Conservation (phyloP, 768 basidiomycete species). For the Tubosaeta brunneosetosa region DNA sequence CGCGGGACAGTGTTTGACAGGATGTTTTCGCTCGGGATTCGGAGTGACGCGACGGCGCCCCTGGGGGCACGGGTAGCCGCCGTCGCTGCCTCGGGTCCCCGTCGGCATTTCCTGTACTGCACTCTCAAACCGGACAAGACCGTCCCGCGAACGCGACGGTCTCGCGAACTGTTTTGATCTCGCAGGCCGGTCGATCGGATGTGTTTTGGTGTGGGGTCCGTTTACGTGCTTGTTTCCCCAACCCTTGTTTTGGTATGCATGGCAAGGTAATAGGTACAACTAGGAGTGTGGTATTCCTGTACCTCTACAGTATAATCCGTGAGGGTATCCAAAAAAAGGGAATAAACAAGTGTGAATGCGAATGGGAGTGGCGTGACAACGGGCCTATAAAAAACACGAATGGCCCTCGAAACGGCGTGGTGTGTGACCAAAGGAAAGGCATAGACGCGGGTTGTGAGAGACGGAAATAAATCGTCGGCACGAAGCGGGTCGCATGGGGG, state of each 20-base stretch:
- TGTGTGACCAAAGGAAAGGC: not conserved
- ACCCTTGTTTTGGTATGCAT: not conserved
- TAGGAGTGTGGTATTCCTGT: constrained; percentile 20
- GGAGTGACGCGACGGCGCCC: constrained; percentile 61
- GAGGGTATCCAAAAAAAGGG: not conserved
- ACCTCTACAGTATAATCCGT: not conserved
- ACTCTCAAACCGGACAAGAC: constrained; percentile 59
- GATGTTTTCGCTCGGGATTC: constrained; percentile 83
- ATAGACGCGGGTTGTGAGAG: not conserved
- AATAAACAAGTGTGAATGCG: not conserved
- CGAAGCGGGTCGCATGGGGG: not conserved
- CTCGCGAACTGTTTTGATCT: constrained; percentile 32
- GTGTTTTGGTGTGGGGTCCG: not conserved
- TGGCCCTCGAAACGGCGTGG: not conserved
- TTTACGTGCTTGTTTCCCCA: not conserved
- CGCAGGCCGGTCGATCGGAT: too few relatives aligned
- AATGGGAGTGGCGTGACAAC: not conserved
- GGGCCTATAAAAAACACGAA: not conserved
- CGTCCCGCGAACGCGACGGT: constrained; percentile 40
- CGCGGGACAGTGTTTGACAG: constrained; percentile 72
- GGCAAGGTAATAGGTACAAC: not conserved
- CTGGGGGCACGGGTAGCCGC: constrained; percentile 62
- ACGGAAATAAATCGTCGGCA: not conserved
- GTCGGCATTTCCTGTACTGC: constrained; percentile 83
- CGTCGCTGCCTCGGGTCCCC: constrained; percentile 64